Base-by-base conservation (phyloP, 1,284 basidiomycete species). In the Cryptococcus floricola region DNA sequence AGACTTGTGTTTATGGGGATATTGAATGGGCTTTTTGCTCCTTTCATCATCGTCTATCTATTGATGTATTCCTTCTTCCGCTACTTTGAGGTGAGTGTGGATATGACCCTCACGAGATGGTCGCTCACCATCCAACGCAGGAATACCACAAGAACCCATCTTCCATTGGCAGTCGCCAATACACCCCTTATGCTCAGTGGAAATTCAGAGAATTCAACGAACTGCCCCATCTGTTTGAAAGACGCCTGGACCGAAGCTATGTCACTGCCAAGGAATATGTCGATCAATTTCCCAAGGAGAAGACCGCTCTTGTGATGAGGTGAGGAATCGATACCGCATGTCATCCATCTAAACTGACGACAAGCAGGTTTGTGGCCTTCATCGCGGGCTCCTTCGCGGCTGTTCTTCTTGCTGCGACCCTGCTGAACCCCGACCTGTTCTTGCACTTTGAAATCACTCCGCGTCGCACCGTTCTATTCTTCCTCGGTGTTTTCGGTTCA, bases 151-250 rank as follows among this genome's bases (percentile, higher is more conserved):
- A 97, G 78, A 91, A 98, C 69, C 95, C 95, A 1, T 95, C 94
- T 0, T 88, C 89, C 0, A 90, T 98, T 48, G 89, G 93, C 25
- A 87, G 88, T 4, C 84, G 96, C 39, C 85, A 89, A 61, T 99
- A 98, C 70, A 98, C 95, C 0, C 88, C 87, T 1, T 93, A 90
- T 63, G 95, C 94, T 0, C 87, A 90, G 63, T 99, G 96, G 96
- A 98, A 97, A 73, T 98, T 98, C 70, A 84, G 96, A 59, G 96
- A 98, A 74, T 99, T 97, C 81, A 99, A 98, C 74, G 95, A 99
- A 73, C 81, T 99, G 5, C 90, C 92, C 0, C 95, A 98, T 75
- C 80, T 95, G 37, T 98, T 98, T 73, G 82, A 85, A 41, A 81
- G 91, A 44, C 82, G 95, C 52, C 81, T 97, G 50, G 86, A 93